A percentile compares a stretch with the other conserved stretches of the same genome.
Conservation (phyloP, 345 rosid species). For the Triadica sebifera region DNA sequence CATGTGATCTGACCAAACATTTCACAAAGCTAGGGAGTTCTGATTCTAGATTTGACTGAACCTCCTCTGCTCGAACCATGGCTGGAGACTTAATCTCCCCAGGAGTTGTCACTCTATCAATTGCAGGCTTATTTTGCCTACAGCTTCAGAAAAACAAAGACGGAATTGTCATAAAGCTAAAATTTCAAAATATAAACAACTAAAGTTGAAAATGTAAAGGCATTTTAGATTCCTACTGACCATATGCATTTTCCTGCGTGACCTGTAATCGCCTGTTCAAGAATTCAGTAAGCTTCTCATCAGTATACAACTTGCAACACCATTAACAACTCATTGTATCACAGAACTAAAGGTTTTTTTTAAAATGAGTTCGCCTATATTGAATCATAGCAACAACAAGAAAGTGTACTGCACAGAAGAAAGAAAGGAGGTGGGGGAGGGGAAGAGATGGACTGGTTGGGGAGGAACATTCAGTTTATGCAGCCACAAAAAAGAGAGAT, state of each 20-base stretch:
- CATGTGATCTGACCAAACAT: conserved; percentile 64
- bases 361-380: not conserved
- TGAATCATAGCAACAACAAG: not conserved
- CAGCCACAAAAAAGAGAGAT: not conserved
- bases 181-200: conserved; percentile 12
- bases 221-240: conserved; percentile 33
- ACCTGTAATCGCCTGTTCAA: conserved; percentile 37
- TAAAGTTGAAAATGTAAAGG: not conserved
- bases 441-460: not conserved
- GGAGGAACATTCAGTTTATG: not conserved
- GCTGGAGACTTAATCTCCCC: conserved; percentile 43
- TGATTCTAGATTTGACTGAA: conserved; percentile 59
- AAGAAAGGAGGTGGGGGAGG: no score
- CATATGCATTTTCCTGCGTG: conserved; percentile 40
- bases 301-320: conserved; percentile 9
- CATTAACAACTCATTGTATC: not conserved
- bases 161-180: not conserved
- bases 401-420: not conserved
- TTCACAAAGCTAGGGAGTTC: conserved; percentile 55
- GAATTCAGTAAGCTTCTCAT: not conserved
- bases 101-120: conserved; percentile 22
- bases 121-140: conserved; percentile 26
- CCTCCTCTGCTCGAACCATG: conserved; percentile 54
- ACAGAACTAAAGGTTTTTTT: not conserved
- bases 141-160: conserved; percentile 32